Evolutionary conservation across 176 grass and related monocot genomes (phyloP), one percentile per base, ranked within the genome.

Genomic region (Oryza coarctata): DNA sequence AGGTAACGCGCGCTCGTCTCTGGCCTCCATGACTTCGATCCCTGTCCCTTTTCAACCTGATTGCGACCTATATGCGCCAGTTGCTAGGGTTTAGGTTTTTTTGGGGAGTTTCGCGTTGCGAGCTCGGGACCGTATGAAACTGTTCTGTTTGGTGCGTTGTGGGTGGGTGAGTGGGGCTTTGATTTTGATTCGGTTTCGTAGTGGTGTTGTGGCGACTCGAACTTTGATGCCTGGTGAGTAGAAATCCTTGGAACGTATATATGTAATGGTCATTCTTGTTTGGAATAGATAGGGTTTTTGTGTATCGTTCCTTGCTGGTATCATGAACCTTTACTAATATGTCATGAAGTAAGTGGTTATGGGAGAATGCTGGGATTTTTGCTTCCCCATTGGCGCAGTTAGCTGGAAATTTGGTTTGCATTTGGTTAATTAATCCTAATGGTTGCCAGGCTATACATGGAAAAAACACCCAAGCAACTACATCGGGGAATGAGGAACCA

Each of bases 381-480:
- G 4, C 1, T 35, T 13, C 9, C 0, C 11, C 22, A 39, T 36
- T 65, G 63, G 40, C 44, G 43, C n/a, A 9, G 13, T 66, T 78
- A 1, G 11, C 40, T 65, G 33, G 23, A 15, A 5, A 69, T 66
- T 77, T 73, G 9, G 39, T 44, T 60, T 35, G 82, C 18, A 28
- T 33, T 52, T 17, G 9, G n/a, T 29, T 81, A 40, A 67, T 38
- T 49, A 6, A 2, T 45, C 28, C 38, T 62, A 38, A 41, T 85
- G 30, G 4, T 69, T 79, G 70, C 33, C 68, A 91, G 92, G 76
- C 22, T 75, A 84, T 88, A 86, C 92, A 91, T 78, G 65, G 49
- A 41, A 83, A 82, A 40, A 86, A 44, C 33, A 58, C 71, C n/a
- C 60, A 49, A 6, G 64, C 15, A 25, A 43, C 75, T 57, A 29